Percentiles rank a stretch among this genome's conserved stretches.
These are phyloP conservation scores for Ophiostoma sp. DNA, from an alignment of 2,329 filamentous ascomycete genomes.

Conservation along the genomic window DNA sequence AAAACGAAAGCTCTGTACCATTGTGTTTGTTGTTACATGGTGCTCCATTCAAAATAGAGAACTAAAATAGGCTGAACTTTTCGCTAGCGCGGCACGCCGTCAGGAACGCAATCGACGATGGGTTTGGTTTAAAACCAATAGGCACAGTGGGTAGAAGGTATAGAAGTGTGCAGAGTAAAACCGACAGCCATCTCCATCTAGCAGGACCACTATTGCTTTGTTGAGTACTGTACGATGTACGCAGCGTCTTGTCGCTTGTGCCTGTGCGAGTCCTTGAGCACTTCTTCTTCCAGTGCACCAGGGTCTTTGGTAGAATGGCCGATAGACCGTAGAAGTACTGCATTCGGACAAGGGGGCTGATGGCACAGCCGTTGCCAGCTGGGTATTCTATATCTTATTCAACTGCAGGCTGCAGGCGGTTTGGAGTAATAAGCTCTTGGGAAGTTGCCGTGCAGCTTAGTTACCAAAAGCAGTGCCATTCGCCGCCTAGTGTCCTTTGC, in stretches of 20 bases:
- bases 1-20: neutral
- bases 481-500: constrained; percentile 15
- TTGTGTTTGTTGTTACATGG: constrained; percentile 10
- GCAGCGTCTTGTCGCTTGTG: neutral
- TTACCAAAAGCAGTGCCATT: constrained; percentile 20
- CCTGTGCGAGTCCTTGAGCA: neutral
- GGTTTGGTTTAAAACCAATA: constrained; percentile 16
- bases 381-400: too few relatives aligned
- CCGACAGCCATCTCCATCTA: constrained; percentile 9
- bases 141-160: neutral
- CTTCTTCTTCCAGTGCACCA: neutral
- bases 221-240: neutral
- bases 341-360: neutral
- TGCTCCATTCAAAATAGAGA: neutral
- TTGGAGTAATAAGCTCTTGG: too few relatives aligned
- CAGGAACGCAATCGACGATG: constrained; percentile 22
- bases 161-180: neutral
- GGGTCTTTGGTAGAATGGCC: neutral
- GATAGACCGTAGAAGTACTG: neutral
- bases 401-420: too few relatives aligned
- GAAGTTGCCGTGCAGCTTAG: neutral
- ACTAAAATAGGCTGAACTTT: constrained; percentile 1
- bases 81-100: constrained; percentile 22
- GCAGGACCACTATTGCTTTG: constrained; percentile 5
- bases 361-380: neutral